Conservation (phyloP, 495 filamentous ascomycete species). For the Neurospora sp. region DNA sequence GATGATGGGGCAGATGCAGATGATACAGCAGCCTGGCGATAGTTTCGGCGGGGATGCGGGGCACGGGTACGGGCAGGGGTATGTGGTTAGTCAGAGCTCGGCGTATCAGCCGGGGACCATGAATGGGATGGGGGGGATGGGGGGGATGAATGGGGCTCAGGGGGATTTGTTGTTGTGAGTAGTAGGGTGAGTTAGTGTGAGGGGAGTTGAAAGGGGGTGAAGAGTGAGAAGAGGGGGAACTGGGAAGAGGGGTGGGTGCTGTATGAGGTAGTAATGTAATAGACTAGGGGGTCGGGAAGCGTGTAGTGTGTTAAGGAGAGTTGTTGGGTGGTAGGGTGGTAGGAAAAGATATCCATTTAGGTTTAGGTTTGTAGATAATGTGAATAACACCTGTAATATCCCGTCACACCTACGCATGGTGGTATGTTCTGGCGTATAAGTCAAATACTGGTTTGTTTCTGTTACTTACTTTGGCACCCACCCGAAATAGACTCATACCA, state of each 20-base stretch:
- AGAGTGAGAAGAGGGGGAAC: too few species aligned
- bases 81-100: constrained; percentile 56
- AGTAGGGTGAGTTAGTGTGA: too few species aligned
- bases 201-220: too few species aligned
- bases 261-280: neutral
- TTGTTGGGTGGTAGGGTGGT: too few species aligned
- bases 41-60: constrained; percentile 36
- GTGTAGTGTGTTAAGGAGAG: too few species aligned
- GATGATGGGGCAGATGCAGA: constrained; percentile 59
- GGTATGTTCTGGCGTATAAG: neutral
- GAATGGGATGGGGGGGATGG: constrained; percentile 29
- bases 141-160: constrained; percentile 9
- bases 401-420: neutral
- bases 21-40: constrained; percentile 42
- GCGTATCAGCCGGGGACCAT: constrained; percentile 41
- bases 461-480: too few species aligned
- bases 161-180: constrained; percentile 47
- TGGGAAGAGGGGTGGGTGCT: neutral
- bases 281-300: too few species aligned
- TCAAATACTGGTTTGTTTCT: too few species aligned
- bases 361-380: neutral
- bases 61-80: constrained; percentile 32
- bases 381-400: neutral
- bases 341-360: neutral
- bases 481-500: too few species aligned